Evolutionary conservation across 1,284 basidiomycete species (phyloP), one percentile per base, ranked within the genome.

Genomic region (Ustilago lituana): DNA sequence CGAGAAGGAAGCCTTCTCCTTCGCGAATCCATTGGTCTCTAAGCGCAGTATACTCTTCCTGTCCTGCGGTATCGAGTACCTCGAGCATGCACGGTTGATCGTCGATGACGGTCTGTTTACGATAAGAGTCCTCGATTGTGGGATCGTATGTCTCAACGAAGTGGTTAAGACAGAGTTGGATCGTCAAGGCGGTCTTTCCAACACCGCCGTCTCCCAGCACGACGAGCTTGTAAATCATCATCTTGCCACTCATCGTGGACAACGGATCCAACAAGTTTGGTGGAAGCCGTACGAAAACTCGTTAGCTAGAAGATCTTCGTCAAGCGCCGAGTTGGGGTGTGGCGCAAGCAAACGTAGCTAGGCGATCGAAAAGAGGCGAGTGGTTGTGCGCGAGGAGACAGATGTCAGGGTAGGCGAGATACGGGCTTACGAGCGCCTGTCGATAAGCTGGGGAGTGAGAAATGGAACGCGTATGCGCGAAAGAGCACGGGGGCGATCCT

Each of bases 131-230:
- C 61, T 83, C 83, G 61, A 83, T 82, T 8, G 82, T 83, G 3
- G 82, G 82, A 31, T 83, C 76, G 69, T 77, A 74, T 17, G 80
- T 78, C 63, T 82, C 72, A 46, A 76, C 74, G 32, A 76, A 76
- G 43, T 76, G 74, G 47, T 76, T 76, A 50, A 76, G 67, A 63
- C 78, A 81, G n/a, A 81, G 77, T 52, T 79, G 76, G 46, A 97
- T 93, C 70, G 94, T 94, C 80, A 98, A 84, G 20, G 94, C 94
- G 56, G 94, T 97, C 87, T 97, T 98, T 71, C 94, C 94, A 31
- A 97, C 94, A 85, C 94, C 94, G 84, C 94, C 94, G 84, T 98
- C 94, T 73, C 94, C 94, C 55, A 97, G 87, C 73, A 97, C 93
- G 71, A 94, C 93, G 78, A 97, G 89, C 85, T 91, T 89, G 90